Conservation (phyloP, 2,329 filamentous ascomycete species). For the Purpureocillium takamizusanense region DNA sequence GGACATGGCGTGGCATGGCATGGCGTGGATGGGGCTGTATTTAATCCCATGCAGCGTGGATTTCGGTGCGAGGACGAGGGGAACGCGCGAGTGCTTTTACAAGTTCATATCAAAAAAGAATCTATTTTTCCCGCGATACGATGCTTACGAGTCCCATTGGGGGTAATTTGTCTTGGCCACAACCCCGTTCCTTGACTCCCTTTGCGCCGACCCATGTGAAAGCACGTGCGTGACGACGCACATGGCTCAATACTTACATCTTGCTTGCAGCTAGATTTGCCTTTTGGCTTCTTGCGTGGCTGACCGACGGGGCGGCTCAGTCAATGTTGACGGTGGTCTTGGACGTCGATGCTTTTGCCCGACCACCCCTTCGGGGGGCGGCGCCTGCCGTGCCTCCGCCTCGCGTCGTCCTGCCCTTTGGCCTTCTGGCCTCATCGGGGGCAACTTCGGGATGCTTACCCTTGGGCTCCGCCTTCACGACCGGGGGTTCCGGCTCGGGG, state of each 20-base stretch:
- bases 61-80: too few relatives aligned
- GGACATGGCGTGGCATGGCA: not conserved
- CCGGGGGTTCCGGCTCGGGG: constrained; percentile 8
- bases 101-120: not conserved
- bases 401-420: constrained; percentile 17
- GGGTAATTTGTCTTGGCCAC: not conserved
- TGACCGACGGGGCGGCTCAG: not conserved
- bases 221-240: too few relatives aligned
- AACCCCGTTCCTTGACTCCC: not conserved
- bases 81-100: not conserved
- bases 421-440: constrained; percentile 12
- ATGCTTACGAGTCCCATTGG: too few relatives aligned
- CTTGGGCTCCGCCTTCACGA: constrained; percentile 18
- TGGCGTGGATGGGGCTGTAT: not conserved
- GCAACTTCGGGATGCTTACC: constrained; percentile 7
- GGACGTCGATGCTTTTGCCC: constrained; percentile 13
- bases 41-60: too few relatives aligned
- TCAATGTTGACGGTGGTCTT: constrained; percentile 8
- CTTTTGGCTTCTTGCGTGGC: too few relatives aligned
- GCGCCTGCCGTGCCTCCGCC: constrained; percentile 13
- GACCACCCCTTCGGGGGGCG: constrained; percentile 17
- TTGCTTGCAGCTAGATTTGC: too few relatives aligned
- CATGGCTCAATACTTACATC: too few relatives aligned
- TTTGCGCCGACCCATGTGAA: constrained; percentile 4
- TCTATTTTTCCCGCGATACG: constrained; percentile 1